phyloP scores from a whole-genome alignment of 1,284 basidiomycete genomes.

The Ustilago lituana region DNA sequence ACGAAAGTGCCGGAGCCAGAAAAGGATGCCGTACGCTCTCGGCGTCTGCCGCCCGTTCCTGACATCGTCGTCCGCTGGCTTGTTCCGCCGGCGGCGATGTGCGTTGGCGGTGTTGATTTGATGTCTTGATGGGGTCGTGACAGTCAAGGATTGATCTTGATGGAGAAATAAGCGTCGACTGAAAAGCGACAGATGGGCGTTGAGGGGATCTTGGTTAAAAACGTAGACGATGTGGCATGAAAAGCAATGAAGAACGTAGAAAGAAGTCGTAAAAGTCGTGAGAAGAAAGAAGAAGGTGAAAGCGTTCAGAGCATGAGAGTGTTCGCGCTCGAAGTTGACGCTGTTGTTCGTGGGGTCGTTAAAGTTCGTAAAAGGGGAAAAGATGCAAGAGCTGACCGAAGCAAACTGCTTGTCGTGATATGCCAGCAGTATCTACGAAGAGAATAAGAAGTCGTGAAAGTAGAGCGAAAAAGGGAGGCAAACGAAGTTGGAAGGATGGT shows the following conservation, averaged over 20 bases:
- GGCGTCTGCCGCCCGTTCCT: constrained; percentile 6
- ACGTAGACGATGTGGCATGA: not conserved
- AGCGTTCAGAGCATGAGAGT: not conserved
- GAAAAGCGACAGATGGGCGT: too few species aligned
- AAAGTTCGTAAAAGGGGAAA: too few species aligned
- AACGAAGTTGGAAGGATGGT: too few species aligned
- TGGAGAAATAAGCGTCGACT: not conserved
- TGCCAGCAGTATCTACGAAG: not conserved
- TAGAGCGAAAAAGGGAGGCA: too few species aligned
- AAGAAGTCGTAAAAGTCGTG: constrained; percentile 29
- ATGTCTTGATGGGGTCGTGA: too few species aligned
- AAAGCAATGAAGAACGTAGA: constrained; percentile 6
- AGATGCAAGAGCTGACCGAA: not conserved
- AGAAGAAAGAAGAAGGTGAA: constrained; percentile 4
- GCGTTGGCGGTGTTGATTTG: too few species aligned
- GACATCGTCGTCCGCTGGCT: constrained; percentile 11
- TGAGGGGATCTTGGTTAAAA: not conserved
- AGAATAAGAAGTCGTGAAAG: not conserved
- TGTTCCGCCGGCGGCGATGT: too few species aligned
- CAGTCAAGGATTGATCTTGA: not conserved
- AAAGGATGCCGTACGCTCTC: constrained; percentile 20
- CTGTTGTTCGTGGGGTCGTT: too few species aligned
- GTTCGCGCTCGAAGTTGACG: too few species aligned
- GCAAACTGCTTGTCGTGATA: not conserved
- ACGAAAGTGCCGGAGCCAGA: not conserved